phyloP scores from a whole-genome alignment of 177 flowering plant genomes.

The Tripterygium wilfordii region DNA sequence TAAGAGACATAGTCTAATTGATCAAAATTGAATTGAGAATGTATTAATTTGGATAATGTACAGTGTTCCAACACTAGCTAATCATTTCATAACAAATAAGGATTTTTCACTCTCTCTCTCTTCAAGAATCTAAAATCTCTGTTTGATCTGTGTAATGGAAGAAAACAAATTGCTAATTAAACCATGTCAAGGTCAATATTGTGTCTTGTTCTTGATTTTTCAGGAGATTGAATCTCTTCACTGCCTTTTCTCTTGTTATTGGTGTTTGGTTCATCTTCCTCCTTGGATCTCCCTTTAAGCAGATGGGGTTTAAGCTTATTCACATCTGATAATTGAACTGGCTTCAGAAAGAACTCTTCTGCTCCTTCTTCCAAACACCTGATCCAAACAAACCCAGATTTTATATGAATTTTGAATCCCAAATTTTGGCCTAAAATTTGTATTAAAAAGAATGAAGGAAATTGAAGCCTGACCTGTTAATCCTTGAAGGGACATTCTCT shows the following conservation, averaged over 20 bases:
- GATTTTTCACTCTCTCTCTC: no score
- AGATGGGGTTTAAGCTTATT: conserved; percentile 48
- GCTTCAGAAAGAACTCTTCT: conserved; percentile 61
- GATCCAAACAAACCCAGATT: conserved; percentile 5
- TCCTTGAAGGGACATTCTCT: conserved; percentile 66
- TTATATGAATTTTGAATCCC: no score
- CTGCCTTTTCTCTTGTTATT: conserved; percentile 15
- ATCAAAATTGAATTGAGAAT: no score
- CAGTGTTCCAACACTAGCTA: no score
- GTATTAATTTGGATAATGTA: no score
- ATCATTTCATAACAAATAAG: no score
- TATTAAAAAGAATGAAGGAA: background rate
- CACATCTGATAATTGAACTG: conserved; percentile 52
- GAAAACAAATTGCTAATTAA: background rate
- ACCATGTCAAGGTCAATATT: conserved; percentile 7
- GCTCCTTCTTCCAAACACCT: conserved; percentile 72
- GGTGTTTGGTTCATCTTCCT: conserved; percentile 8
- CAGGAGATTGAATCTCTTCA: conserved; percentile 10
- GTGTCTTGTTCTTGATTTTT: conserved; percentile 13
- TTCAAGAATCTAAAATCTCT: no score
- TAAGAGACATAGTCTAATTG: no score
- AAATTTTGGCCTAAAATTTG: no score
- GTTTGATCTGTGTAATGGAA: no score
- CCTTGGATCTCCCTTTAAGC: conserved; percentile 22
- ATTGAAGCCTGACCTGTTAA: conserved; percentile 30